Evolutionary conservation across 1,139 yeast genomes (phyloP), one percentile per base, ranked within the genome.

Genomic region (Hemisphaericaspora subhashii): DNA sequence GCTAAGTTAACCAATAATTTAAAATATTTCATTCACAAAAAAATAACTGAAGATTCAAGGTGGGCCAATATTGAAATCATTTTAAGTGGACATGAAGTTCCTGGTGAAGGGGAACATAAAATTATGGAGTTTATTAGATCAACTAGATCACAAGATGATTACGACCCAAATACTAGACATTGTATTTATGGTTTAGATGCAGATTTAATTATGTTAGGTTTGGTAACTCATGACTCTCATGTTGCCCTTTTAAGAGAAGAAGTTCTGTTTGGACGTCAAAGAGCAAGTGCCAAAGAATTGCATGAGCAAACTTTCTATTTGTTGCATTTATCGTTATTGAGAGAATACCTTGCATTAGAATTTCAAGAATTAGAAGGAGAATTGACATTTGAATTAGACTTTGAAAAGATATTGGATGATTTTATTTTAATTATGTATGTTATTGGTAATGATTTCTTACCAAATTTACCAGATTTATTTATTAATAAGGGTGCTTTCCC

Each of bases 91-190:
- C 97, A 95, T 49, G 92, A 92, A 50, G 98, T 89, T n/a, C 99
- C 99, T 3, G 99, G 99, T 48, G 98, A 94, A 73, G 99, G 99
- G 60, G 98, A 94, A 67, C 98, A 92, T 67, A 92, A 92, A 61
- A 88, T 92, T 52, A 92, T 92, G 98, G 88, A 87, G 54, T 94
- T 82, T 56, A 88, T 94, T 47, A 79, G 98, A 62, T 74, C 83
- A 33, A 84, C 84, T 62, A 81, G 95, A 51, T 75, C 86, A 11
- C 86, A 83, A 50, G 79, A 83, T 1, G 76, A 74, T 36, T 86
- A 88, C 55, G 79, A 90, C 57, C 86, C 95, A 35, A 88, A 92
- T 57, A 80, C 92, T 15, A 80, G 92, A 55, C 99, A 94, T 58
- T 92, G 98, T 70, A 86, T 94, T 42, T 94, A 94, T 58, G 99